Evolutionary conservation across 2,329 filamentous ascomycete species (phyloP).

Genomic region (Trichophyton schoenleinii): DNA sequence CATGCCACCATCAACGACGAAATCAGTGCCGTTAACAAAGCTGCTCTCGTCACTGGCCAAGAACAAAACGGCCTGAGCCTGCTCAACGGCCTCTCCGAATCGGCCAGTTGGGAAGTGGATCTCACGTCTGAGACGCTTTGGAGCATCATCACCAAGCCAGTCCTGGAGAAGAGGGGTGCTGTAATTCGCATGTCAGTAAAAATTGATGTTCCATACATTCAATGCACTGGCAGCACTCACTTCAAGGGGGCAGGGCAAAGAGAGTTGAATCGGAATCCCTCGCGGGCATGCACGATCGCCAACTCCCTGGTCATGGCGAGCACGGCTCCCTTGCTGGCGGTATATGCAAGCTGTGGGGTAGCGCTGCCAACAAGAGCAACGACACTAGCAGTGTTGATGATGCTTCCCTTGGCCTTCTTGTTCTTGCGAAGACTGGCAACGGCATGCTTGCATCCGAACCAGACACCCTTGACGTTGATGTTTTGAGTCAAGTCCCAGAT

Average conservation of each 20-base stretch:
- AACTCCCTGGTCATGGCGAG: slow-evolving; percentile 80
- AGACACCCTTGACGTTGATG: slow-evolving; percentile 98
- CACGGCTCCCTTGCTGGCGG: slow-evolving; percentile 85
- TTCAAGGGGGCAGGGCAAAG: slow-evolving; percentile 86
- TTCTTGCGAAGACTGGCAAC: slow-evolving; percentile 67
- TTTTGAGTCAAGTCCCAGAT: slow-evolving; percentile 91
- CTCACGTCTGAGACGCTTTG: slow-evolving; percentile 70
- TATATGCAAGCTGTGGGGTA: slow-evolving; percentile 84
- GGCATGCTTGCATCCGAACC: slow-evolving; percentile 89
- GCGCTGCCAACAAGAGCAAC: slow-evolving; percentile 78
- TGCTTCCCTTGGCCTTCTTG: slow-evolving; percentile 63
- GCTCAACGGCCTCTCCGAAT: slow-evolving; percentile 88
- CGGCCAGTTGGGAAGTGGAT: slow-evolving; percentile 79
- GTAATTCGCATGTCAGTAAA: not conserved
- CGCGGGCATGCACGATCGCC: slow-evolving; percentile 80
- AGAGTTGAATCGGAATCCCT: slow-evolving; percentile 81
- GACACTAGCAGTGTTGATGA: slow-evolving; percentile 87
- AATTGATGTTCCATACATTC: not conserved
- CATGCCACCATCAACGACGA: slow-evolving; percentile 93
- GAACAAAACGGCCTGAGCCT: slow-evolving; percentile 80
- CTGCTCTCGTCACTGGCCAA: slow-evolving; percentile 76
- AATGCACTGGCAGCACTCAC: slow-evolving; percentile 24
- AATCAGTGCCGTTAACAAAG: slow-evolving; percentile 83
- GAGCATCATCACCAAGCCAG: slow-evolving; percentile 77
- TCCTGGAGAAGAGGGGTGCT: slow-evolving; percentile 80